These are phyloP conservation scores for Colletotrichum somersetense DNA, from an alignment of 2,329 filamentous ascomycete genomes.

Conservation along the genomic window DNA sequence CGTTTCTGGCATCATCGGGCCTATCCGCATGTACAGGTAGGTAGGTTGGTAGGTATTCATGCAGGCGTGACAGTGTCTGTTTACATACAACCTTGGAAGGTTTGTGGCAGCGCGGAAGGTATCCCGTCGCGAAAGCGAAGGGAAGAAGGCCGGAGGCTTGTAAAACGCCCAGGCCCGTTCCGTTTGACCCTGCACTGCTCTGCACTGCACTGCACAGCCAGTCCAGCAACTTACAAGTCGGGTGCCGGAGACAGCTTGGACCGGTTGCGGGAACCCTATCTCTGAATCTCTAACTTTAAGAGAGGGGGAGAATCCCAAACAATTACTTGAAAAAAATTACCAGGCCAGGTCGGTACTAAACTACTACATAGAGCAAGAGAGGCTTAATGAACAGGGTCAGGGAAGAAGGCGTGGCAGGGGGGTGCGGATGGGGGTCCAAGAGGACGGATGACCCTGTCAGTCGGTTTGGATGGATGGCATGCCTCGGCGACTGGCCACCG, in stretches of 20 bases:
- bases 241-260: neutral
- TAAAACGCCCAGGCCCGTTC: constrained; percentile 9
- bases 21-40: neutral
- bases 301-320: neutral
- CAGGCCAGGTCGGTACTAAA: neutral
- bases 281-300: constrained; percentile 1
- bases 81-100: neutral
- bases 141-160: neutral
- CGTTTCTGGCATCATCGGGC: neutral
- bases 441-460: constrained; percentile 9
- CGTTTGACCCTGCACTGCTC: constrained; percentile 1
- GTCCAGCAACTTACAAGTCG: neutral
- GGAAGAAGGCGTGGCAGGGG: neutral
- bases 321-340: constrained; percentile 3
- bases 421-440: neutral
- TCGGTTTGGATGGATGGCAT: neutral
- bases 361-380: constrained; percentile 7
- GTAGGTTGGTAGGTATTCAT: too few relatives aligned
- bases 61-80: neutral
- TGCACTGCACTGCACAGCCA: neutral
- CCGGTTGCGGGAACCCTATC: constrained; percentile 1
- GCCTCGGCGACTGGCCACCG: constrained; percentile 38
- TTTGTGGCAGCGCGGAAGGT: constrained; percentile 2
- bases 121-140: neutral
- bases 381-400: constrained; percentile 6